Evolutionary conservation across 2,329 filamentous ascomycete genomes (phyloP).

Genomic region (Penicillium sp.): DNA sequence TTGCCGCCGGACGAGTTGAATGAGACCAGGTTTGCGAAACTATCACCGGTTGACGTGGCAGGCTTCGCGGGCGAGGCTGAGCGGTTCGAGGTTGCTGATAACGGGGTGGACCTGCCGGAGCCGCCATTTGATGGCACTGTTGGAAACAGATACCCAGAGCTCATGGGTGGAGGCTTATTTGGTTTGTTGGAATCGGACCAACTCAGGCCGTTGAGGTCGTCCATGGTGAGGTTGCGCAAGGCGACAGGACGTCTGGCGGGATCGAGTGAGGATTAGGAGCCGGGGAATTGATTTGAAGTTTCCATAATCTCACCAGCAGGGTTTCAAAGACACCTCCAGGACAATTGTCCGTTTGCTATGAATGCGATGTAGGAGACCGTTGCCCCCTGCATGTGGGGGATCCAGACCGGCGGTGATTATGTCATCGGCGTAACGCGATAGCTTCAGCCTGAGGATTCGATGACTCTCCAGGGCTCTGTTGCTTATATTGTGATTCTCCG

Average conservation of each 20-base stretch:
- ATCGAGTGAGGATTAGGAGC: slow-evolving; percentile 22
- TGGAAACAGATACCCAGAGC: slow-evolving; percentile 37
- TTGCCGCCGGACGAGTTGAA: slow-evolving; percentile 52
- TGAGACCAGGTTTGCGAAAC: slow-evolving; percentile 67
- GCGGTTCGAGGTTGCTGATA: slow-evolving; percentile 33
- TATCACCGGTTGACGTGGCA: slow-evolving; percentile 47
- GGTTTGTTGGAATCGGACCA: slow-evolving; percentile 43
- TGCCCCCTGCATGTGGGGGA: slow-evolving; percentile 13
- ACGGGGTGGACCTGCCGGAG: slow-evolving; percentile 48
- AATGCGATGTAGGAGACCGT: slow-evolving; percentile 5
- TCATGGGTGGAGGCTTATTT: slow-evolving; percentile 42
- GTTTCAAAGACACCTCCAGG: slow-evolving; percentile 4
- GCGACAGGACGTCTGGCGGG: slow-evolving; percentile 20
- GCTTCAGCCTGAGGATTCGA: no score
- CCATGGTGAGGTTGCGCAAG: slow-evolving; percentile 37
- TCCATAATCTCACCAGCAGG: slow-evolving; percentile 20
- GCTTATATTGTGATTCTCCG: no score
- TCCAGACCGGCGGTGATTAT: slow-evolving; percentile 8
- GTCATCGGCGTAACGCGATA: slow-evolving; percentile 1
- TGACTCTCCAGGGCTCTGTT: no score
- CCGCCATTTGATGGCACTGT: slow-evolving; percentile 38
- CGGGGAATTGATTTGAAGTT: slow-evolving; percentile 12
- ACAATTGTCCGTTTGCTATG: slow-evolving; percentile 7
- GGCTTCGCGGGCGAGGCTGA: slow-evolving; percentile 44
- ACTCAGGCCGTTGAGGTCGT: slow-evolving; percentile 50